These are phyloP conservation scores for Crithidia sp. DNA, from an alignment of 208 protist genomes.

Conservation along the genomic window DNA sequence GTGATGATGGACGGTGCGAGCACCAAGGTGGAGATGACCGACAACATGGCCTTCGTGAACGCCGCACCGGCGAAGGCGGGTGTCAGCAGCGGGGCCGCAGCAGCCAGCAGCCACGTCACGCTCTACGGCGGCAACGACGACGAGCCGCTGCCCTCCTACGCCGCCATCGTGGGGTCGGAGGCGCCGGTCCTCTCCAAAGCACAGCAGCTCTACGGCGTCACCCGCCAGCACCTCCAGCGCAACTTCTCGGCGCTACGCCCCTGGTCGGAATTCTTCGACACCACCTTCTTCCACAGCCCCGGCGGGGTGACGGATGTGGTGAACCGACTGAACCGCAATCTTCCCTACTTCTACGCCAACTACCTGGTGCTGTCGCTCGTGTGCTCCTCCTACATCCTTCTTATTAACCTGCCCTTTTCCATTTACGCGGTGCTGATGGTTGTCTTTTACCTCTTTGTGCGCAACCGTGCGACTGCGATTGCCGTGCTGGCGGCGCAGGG, in stretches of 20 bases:
- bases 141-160: constrained; percentile 37
- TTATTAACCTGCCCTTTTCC: constrained; percentile 81
- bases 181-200: constrained; percentile 30
- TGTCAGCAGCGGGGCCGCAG: constrained; percentile 1
- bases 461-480: constrained; percentile 24
- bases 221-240: constrained; percentile 31
- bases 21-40: constrained; percentile 25
- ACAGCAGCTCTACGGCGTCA: constrained; percentile 40
- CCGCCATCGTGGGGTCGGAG: constrained; percentile 38
- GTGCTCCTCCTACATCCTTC: constrained; percentile 76
- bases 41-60: constrained; percentile 49
- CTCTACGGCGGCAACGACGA: constrained; percentile 11
- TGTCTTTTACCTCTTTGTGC: constrained; percentile 56
- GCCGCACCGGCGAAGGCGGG: not conserved
- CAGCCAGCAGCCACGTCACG: not conserved
- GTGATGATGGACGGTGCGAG: constrained; percentile 13
- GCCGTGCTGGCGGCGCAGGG: constrained; percentile 23
- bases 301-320: constrained; percentile 59
- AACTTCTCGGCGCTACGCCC: constrained; percentile 62
- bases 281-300: constrained; percentile 58
- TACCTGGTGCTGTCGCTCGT: constrained; percentile 85
- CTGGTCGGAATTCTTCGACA: constrained; percentile 88
- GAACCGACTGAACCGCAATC: constrained; percentile 72
- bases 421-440: constrained; percentile 57
- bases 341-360: constrained; percentile 89